phyloP scores from a whole-genome alignment of 176 grass and related monocot genomes.

The Oryza glumipatula region DNA sequence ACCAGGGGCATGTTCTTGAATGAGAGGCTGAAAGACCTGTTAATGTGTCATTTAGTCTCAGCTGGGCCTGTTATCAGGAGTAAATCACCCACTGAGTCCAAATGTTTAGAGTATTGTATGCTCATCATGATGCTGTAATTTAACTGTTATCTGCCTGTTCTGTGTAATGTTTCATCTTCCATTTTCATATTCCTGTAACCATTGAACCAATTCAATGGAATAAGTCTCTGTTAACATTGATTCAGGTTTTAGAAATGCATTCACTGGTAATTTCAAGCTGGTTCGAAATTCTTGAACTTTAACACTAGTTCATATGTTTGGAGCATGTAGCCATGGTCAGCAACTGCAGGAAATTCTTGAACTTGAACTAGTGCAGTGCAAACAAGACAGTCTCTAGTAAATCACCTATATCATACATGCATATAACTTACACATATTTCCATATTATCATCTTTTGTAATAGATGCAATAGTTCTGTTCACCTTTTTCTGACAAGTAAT shows the following conservation, averaged over 20 bases:
- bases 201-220: no score
- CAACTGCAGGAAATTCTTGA: no score
- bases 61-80: not conserved
- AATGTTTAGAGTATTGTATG: no score
- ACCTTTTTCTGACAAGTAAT: not conserved
- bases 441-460: not conserved
- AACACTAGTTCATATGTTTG: no score
- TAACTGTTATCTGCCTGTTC: not conserved
- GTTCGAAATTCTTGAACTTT: no score
- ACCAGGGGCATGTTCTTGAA: not conserved
- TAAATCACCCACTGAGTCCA: no score
- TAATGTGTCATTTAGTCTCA: not conserved
- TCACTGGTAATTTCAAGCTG: not conserved
- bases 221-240: not conserved
- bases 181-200: not conserved
- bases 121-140: no score
- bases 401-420: not conserved
- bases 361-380: not conserved
- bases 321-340: no score
- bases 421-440: not conserved
- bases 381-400: not conserved
- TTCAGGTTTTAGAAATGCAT: not conserved
- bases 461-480: not conserved
- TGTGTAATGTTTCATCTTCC: not conserved
- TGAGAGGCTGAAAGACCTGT: not conserved